A percentile compares a stretch with the other conserved stretches of the same genome.
phyloP scores from a whole-genome alignment of 768 basidiomycete genomes.

The Tulasnella sp. region DNA sequence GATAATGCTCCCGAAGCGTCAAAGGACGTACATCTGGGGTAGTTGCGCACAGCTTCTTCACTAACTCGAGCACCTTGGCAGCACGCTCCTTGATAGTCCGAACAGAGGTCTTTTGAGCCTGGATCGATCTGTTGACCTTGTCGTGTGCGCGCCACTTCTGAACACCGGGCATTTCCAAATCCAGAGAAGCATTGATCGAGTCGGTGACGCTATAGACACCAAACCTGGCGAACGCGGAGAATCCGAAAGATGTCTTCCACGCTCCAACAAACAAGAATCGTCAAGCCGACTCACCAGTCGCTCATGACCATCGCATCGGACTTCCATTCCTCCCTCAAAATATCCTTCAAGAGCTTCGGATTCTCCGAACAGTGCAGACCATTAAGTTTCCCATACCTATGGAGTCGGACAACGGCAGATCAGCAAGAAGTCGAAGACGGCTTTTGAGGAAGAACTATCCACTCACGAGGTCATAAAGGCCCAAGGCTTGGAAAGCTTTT shows the following conservation, averaged over 20 bases:
- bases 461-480: slow-evolving; percentile 44
- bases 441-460: neutral
- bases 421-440: neutral
- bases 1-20: slow-evolving; percentile 48
- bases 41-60: slow-evolving; percentile 34
- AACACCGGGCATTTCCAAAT: slow-evolving; percentile 50
- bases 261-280: no score
- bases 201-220: slow-evolving; percentile 35
- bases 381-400: slow-evolving; percentile 9
- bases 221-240: slow-evolving; percentile 5
- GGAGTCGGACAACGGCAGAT: neutral
- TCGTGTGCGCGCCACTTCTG: slow-evolving; percentile 20
- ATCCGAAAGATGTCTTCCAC: neutral
- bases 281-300: slow-evolving; percentile 33
- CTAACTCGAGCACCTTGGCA: slow-evolving; percentile 18
- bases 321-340: slow-evolving; percentile 54
- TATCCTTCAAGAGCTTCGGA: slow-evolving; percentile 36
- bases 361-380: slow-evolving; percentile 46
- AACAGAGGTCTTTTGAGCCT: slow-evolving; percentile 34
- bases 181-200: slow-evolving; percentile 47
- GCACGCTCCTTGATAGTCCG: slow-evolving; percentile 21
- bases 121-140: slow-evolving; percentile 7
- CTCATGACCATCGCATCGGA: slow-evolving; percentile 50
- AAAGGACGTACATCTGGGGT: slow-evolving; percentile 46
- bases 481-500: slow-evolving; percentile 28